A percentile compares a stretch with the other conserved stretches of the same genome.
phyloP scores from a whole-genome alignment of 495 filamentous ascomycete genomes.

The Neurospora discreta region DNA sequence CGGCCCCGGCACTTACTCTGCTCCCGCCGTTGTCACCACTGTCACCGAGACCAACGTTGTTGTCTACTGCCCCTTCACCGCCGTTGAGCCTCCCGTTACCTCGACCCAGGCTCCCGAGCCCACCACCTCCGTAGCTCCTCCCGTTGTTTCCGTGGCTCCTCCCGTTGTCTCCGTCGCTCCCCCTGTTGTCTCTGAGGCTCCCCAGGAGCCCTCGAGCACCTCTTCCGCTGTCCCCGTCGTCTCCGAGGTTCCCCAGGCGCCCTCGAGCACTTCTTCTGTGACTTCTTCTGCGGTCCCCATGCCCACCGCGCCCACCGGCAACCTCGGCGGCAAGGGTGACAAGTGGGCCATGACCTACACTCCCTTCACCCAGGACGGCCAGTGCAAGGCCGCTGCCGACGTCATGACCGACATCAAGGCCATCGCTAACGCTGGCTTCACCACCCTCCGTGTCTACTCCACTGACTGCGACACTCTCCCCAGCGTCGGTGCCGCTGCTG shows the following conservation, averaged over 20 bases:
- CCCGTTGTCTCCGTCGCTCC: neutral
- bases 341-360: slow-evolving; percentile 91
- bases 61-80: slow-evolving; percentile 61
- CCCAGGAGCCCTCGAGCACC: too few relatives aligned
- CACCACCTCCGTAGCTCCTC: slow-evolving; percentile 8
- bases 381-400: slow-evolving; percentile 55
- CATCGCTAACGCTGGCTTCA: slow-evolving; percentile 68
- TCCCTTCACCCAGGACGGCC: slow-evolving; percentile 51
- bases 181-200: neutral
- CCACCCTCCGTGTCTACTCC: slow-evolving; percentile 76
- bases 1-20: slow-evolving; percentile 63
- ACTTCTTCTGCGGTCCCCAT: slow-evolving; percentile 12
- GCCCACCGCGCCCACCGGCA: slow-evolving; percentile 11
- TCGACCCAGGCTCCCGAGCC: neutral
- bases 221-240: slow-evolving; percentile 5
- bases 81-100: slow-evolving; percentile 19
- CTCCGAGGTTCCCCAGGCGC: neutral
- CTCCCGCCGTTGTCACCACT: slow-evolving; percentile 53
- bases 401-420: slow-evolving; percentile 54
- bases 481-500: slow-evolving; percentile 56
- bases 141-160: slow-evolving; percentile 4
- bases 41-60: slow-evolving; percentile 57
- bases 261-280: slow-evolving; percentile 11
- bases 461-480: slow-evolving; percentile 78
- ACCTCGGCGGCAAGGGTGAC: slow-evolving; percentile 37